Evolutionary conservation across 768 basidiomycete species (phyloP), one percentile per base, ranked within the genome.

Genomic region (Butyriboletus loyo): DNA sequence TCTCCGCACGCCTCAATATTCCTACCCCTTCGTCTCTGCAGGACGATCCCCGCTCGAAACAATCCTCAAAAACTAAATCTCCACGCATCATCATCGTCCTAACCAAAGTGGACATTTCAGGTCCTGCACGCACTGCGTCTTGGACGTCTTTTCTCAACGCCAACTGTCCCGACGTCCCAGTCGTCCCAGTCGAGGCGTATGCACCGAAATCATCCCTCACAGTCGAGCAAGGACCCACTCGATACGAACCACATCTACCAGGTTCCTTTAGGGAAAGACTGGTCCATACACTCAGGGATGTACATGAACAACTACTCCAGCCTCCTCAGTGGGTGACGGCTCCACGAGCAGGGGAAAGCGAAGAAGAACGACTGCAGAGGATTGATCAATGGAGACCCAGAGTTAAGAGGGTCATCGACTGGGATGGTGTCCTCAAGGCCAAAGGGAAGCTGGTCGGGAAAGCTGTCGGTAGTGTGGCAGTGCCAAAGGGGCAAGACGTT

Each of bases 61-160:
- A 71, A 75, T 59, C 73, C 65, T 25, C 78, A 73, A 56, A 27
- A 8, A 31, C 15, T 17, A 67, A 47, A 9, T 22, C 31, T 6
- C 58, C 63, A 5, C 50, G 37, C 13, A 5, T 85, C 50, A 82
- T 95, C 46, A 77, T 95, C 38, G 85, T 93, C 44, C 77, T 95
- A 9, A 94, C 92, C 17, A 95, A 98, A 67, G 83, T 85, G 21
- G 96, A 96, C 70, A 86, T 98, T 34, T 77, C 88, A 7, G 90
- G 92, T 15, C 78, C 81, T 13, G 73, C 66, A 27, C 78, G 86
- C 37, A 79, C 82, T 2, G 71, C 76, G 8, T 80, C 82, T 4
- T 94, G 92, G 92, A 75, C 77, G 13, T 63, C 71, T 2, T 85
- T 84, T 66, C 75, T 92, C 30, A 66, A 72, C n/a, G 54, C 66